Conservation (phyloP, 305 asterid species). For the Coffea humblotiana region DNA sequence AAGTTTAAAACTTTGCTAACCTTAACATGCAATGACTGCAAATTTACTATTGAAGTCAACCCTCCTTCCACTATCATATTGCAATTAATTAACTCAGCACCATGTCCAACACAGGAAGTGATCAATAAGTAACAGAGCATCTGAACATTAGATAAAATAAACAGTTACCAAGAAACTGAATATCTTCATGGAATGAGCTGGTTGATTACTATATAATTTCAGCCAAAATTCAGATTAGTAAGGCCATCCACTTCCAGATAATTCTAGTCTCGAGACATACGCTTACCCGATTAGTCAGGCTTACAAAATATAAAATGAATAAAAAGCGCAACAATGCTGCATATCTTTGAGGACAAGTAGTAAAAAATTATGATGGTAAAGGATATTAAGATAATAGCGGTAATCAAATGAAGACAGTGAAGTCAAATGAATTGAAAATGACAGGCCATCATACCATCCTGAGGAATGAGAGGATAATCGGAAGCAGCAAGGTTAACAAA, state of each 20-base stretch:
- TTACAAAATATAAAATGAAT: background rate
- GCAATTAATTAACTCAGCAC: background rate
- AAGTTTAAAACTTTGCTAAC: no score
- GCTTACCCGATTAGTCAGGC: background rate
- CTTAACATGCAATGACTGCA: background rate
- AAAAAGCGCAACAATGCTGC: background rate
- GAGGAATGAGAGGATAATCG: constrained; percentile 44
- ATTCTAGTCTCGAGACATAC: background rate
- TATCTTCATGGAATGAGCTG: no score
- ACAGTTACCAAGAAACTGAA: background rate
- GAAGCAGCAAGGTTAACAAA: constrained; percentile 40
- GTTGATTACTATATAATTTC: background rate
- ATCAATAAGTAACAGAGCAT: background rate
- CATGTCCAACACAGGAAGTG: background rate
- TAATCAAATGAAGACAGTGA: constrained; percentile 5
- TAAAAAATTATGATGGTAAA: no score
- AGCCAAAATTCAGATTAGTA: background rate
- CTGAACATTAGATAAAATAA: background rate
- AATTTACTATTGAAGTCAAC: background rate
- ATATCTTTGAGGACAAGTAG: no score
- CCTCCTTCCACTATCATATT: background rate
- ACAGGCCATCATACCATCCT: constrained; percentile 26
- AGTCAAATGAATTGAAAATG: background rate
- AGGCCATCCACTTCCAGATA: background rate
- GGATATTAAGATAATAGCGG: no score